Base-by-base conservation (phyloP, 1,284 basidiomycete species). In the Tilletia setariae region DNA sequence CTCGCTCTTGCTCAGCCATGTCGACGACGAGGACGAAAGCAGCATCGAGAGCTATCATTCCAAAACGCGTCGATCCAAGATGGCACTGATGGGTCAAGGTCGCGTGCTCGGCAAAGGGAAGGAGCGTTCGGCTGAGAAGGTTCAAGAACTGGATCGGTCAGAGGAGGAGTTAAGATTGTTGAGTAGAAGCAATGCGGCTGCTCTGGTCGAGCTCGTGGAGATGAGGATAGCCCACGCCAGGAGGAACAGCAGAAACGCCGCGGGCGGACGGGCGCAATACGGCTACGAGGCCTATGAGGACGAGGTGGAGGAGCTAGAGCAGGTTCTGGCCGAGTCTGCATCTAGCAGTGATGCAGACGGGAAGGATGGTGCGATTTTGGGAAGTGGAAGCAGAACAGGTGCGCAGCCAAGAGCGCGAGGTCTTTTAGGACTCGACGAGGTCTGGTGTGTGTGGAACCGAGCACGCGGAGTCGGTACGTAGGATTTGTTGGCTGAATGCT, bases 391-490 rank as follows among this genome's bases (percentile, higher is more conserved):
- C 11, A 40, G 35, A 11, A 6, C 62, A 9, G 21, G 46, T 32
- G 25, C 25, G n/a, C n/a, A 15, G 8, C 7, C 40, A 16, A 51
- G 61, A 11, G 35, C 35, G 8, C 49, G 66, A 19, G 93, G 92
- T 0, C 87, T 98, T 19, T 86, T 97, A 25, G 91, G 90, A 0
- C 85, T 98, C 21, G 95, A 98, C 82, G 94, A 97, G 82, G 90
- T 93, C 0, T 98, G 95, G 95, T 93, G 93, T 53, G 88, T 91
- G 1, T 98, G 95, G 95, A 98, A 98, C 83, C 89, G 95, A 65
- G 93, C 93, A 1, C 85, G 95, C 69, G 95, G 95, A 64, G 90
- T 97, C 64, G 90, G 93, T 93, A 79, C 81, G 92, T 85, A 23
- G 11, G 23, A 21, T 46, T 71, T 21, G 65, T 49, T 63, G 42